Percentiles rank a stretch among this genome's conserved stretches.
These are phyloP conservation scores for Allodekkera sacchari DNA, from an alignment of 805 yeast genomes.

Conservation along the genomic window DNA sequence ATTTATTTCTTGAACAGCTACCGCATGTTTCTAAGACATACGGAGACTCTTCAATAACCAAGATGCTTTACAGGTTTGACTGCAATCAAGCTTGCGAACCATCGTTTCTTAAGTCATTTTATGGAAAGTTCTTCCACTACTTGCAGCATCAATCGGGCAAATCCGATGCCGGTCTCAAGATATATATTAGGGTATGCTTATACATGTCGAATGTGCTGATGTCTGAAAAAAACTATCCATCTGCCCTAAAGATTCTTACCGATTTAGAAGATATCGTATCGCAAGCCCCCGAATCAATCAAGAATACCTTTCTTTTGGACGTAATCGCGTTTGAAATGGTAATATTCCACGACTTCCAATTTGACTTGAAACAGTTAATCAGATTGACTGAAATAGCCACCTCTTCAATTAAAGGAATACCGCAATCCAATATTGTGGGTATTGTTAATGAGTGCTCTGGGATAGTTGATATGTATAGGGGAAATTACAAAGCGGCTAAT, in stretches of 20 bases:
- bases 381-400: slow-evolving; percentile 41
- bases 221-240: slow-evolving; percentile 19
- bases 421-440: slow-evolving; percentile 70
- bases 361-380: slow-evolving; percentile 28
- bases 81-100: slow-evolving; percentile 8
- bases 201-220: slow-evolving; percentile 32
- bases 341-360: slow-evolving; percentile 32
- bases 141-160: slow-evolving; percentile 2
- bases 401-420: slow-evolving; percentile 51
- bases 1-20: slow-evolving; percentile 14
- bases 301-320: slow-evolving; percentile 46
- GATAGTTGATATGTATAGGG: slow-evolving; percentile 50
- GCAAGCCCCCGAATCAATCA: slow-evolving; percentile 34
- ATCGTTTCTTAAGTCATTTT: slow-evolving; percentile 13
- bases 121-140: slow-evolving; percentile 14
- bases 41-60: slow-evolving; percentile 24
- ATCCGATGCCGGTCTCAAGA: slow-evolving; percentile 23
- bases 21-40: slow-evolving; percentile 13
- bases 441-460: slow-evolving; percentile 75
- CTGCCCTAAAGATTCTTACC: slow-evolving; percentile 28
- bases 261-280: slow-evolving; percentile 31
- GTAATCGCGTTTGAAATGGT: slow-evolving; percentile 60
- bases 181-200: slow-evolving; percentile 41
- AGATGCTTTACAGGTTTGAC: slow-evolving; percentile 22
- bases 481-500: slow-evolving; percentile 48